Evolutionary conservation across 495 filamentous ascomycete genomes (phyloP).

Genomic region (Xanthoparmelia taractica): DNA sequence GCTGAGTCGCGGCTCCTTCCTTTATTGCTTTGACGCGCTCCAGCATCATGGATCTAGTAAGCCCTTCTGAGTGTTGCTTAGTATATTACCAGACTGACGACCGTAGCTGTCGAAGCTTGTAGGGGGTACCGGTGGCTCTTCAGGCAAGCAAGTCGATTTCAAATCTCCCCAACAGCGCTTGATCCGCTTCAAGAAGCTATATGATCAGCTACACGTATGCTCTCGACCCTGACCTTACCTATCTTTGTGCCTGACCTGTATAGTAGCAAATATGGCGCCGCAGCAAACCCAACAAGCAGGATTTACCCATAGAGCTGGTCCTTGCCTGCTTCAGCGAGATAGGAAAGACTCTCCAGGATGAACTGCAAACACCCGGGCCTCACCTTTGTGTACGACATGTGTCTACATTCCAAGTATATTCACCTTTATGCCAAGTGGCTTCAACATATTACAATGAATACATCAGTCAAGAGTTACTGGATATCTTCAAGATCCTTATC

Average conservation of each 20-base stretch:
- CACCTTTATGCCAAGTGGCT: conserved; percentile 78
- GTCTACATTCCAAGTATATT: conserved; percentile 75
- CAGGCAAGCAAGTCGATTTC: conserved; percentile 51
- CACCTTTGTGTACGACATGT: conserved; percentile 84
- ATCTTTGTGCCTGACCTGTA: conserved; percentile 17
- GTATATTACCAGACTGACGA: conserved; percentile 4
- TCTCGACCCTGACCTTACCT: conserved; percentile 6
- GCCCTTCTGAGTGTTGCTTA: conserved; percentile 3
- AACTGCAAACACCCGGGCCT: conserved; percentile 75
- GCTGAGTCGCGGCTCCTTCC: background rate
- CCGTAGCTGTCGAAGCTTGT: conserved; percentile 80
- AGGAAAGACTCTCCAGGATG: conserved; percentile 74
- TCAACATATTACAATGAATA: conserved; percentile 67
- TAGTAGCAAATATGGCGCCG: conserved; percentile 72
- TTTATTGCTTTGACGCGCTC: background rate
- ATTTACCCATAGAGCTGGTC: conserved; percentile 42
- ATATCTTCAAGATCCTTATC: conserved; percentile 79
- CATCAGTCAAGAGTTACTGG: conserved; percentile 72
- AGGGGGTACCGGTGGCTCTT: conserved; percentile 64
- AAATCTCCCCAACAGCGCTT: conserved; percentile 80
- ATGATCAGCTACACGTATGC: conserved; percentile 69
- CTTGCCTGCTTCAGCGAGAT: conserved; percentile 56
- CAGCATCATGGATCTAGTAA: conserved; percentile 36
- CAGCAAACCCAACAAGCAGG: conserved; percentile 44
- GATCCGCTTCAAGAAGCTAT: conserved; percentile 81